These are phyloP conservation scores for Stagonosporopsis chrysanthemi DNA, from an alignment of 2,329 filamentous ascomycete genomes.

Conservation along the genomic window DNA sequence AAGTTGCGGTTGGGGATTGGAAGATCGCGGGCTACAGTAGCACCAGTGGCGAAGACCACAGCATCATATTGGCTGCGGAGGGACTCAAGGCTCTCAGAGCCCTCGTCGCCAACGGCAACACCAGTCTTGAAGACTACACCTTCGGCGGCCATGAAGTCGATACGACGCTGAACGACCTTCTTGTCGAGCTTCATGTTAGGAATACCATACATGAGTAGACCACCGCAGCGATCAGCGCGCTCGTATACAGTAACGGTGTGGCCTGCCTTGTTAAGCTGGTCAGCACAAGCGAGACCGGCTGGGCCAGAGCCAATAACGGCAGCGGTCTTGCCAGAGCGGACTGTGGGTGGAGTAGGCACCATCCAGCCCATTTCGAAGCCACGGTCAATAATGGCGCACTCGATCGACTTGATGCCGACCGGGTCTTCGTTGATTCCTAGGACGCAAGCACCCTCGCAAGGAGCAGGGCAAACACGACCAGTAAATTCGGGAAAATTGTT, in stretches of 20 bases:
- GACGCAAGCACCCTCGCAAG: constrained; percentile 95
- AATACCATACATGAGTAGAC: constrained; percentile 97
- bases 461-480: constrained; percentile 93
- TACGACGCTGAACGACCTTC: constrained; percentile 92
- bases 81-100: constrained; percentile 71
- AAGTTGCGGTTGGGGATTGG: constrained; percentile 89
- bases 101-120: constrained; percentile 79
- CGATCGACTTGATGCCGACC: constrained; percentile 97
- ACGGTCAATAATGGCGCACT: constrained; percentile 96
- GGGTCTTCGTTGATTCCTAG: constrained; percentile 96
- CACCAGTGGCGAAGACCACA: constrained; percentile 89
- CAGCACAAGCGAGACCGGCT: constrained; percentile 85
- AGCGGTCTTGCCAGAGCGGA: constrained; percentile 85
- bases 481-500: constrained; percentile 99
- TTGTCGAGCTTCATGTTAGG: constrained; percentile 99
- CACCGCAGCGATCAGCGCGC: constrained; percentile 87
- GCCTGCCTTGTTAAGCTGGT: constrained; percentile 92
- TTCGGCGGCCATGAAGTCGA: constrained; percentile 92
- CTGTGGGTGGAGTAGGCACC: constrained; percentile 78
- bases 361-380: constrained; percentile 99
- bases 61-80: constrained; percentile 79
- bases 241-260: constrained; percentile 91
- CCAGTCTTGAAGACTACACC: constrained; percentile 83
- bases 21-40: constrained; percentile 90
- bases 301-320: constrained; percentile 93